phyloP scores from a whole-genome alignment of 164 flowering plant species.

The Echeveria elegans region DNA sequence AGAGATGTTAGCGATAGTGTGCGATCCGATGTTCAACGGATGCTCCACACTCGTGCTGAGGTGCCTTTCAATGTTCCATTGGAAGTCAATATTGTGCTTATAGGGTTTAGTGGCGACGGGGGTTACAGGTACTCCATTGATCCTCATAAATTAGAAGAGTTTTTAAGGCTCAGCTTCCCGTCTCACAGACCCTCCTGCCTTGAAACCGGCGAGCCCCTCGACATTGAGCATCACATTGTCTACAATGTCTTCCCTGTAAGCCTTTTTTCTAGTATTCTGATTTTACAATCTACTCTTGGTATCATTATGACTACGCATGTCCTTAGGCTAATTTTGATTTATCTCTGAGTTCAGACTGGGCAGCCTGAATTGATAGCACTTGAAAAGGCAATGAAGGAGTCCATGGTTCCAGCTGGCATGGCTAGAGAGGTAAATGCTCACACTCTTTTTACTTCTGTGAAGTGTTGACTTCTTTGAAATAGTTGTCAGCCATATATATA shows the following conservation, averaged over 20 bases:
- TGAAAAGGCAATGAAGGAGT: slow-evolving; percentile 75
- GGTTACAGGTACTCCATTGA: slow-evolving; percentile 75
- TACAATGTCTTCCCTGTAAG: slow-evolving; percentile 75
- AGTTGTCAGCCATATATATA: slow-evolving; percentile 3
- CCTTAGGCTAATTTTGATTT: not conserved
- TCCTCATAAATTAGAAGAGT: slow-evolving; percentile 61
- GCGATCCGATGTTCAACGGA: slow-evolving; percentile 75
- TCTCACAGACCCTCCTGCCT: slow-evolving; percentile 76
- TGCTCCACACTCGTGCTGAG: slow-evolving; percentile 96
- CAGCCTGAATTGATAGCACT: slow-evolving; percentile 84
- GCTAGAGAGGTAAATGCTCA: slow-evolving; percentile 68
- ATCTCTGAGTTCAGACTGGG: slow-evolving; percentile 40
- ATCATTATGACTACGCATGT: not conserved
- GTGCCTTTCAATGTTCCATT: slow-evolving; percentile 99
- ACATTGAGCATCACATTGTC: slow-evolving; percentile 83
- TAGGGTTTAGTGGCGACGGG: slow-evolving; percentile 87
- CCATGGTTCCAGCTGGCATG: slow-evolving; percentile 78
- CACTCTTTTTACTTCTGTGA: slow-evolving; percentile 3
- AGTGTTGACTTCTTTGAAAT: not conserved
- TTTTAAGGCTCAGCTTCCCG: slow-evolving; percentile 56
- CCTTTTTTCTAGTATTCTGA: not conserved
- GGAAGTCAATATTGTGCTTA: slow-evolving; percentile 77
- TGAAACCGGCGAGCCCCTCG: slow-evolving; percentile 88
- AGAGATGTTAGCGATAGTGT: slow-evolving; percentile 68
- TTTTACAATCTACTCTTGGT: not conserved